A percentile compares a stretch with the other conserved stretches of the same genome.
These are phyloP conservation scores for Diaporthe batatas DNA, from an alignment of 2,329 filamentous ascomycete genomes.

Conservation along the genomic window DNA sequence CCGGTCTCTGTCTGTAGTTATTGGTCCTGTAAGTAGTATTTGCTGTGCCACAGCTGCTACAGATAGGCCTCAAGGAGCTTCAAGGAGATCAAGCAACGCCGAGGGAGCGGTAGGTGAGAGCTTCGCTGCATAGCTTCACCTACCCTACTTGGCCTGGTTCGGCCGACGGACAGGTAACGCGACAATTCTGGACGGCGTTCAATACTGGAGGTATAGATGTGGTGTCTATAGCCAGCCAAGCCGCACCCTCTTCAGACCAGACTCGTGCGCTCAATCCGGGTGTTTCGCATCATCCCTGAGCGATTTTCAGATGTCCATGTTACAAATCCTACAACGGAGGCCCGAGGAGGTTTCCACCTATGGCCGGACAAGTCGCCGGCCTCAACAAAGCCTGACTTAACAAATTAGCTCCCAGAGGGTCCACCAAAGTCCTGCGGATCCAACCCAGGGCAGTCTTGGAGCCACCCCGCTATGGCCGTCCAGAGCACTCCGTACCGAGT, in stretches of 20 bases:
- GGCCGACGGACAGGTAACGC: neutral
- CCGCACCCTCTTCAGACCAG: slow-evolving; percentile 16
- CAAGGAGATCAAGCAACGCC: neutral
- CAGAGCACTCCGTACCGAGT: neutral
- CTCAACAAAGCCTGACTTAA: slow-evolving; percentile 30
- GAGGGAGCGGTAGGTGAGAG: neutral
- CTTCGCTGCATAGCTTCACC: neutral
- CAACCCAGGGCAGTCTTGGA: neutral
- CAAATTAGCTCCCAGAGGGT: slow-evolving; percentile 3
- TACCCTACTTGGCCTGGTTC: neutral
- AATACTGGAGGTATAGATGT: slow-evolving; percentile 3
- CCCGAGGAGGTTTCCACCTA: slow-evolving; percentile 24
- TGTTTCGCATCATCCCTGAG: slow-evolving; percentile 37
- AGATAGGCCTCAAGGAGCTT: too few relatives aligned
- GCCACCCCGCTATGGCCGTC: slow-evolving; percentile 2
- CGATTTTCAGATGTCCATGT: slow-evolving; percentile 47
- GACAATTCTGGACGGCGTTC: neutral
- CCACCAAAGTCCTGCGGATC: slow-evolving; percentile 1
- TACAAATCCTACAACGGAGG: slow-evolving; percentile 52
- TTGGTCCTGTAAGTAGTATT: neutral
- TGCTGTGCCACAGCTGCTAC: neutral
- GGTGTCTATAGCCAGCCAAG: slow-evolving; percentile 26
- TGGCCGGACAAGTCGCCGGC: slow-evolving; percentile 18
- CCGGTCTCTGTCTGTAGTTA: neutral
- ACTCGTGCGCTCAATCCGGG: slow-evolving; percentile 4